A percentile compares a stretch with the other conserved stretches of the same genome.
phyloP scores from a whole-genome alignment of 1,139 yeast species.

The Candida neerlandica region DNA sequence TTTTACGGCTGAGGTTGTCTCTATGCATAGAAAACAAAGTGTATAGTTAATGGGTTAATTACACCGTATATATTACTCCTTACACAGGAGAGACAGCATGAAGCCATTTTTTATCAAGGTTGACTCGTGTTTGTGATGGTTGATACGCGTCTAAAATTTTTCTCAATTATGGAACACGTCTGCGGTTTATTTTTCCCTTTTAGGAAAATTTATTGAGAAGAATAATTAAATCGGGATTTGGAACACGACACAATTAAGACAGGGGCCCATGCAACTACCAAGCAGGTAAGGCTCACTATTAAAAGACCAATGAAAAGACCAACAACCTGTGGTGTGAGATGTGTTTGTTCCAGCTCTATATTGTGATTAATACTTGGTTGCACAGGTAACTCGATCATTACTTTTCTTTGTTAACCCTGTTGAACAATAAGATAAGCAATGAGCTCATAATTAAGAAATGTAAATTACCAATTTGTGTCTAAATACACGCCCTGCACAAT shows the following conservation, averaged over 20 bases:
- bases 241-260: not conserved
- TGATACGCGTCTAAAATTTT: not conserved
- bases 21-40: not conserved
- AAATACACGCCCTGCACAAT: not conserved
- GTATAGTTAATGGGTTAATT: not conserved
- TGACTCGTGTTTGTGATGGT: too few relatives aligned
- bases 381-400: not conserved
- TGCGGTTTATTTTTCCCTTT: not conserved
- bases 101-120: not conserved
- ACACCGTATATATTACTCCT: too few relatives aligned
- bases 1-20: not conserved
- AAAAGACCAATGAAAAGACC: too few relatives aligned
- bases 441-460: not conserved
- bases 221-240: not conserved
- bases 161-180: not conserved
- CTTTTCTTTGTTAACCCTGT: not conserved
- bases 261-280: not conserved
- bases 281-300: too few relatives aligned
- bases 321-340: too few relatives aligned
- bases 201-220: not conserved
- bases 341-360: too few relatives aligned
- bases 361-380: not conserved
- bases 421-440: not conserved
- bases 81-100: not conserved
- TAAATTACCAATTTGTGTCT: not conserved